phyloP scores from a whole-genome alignment of 805 yeast genomes.

The Yamadazyma paraphyllophila region DNA sequence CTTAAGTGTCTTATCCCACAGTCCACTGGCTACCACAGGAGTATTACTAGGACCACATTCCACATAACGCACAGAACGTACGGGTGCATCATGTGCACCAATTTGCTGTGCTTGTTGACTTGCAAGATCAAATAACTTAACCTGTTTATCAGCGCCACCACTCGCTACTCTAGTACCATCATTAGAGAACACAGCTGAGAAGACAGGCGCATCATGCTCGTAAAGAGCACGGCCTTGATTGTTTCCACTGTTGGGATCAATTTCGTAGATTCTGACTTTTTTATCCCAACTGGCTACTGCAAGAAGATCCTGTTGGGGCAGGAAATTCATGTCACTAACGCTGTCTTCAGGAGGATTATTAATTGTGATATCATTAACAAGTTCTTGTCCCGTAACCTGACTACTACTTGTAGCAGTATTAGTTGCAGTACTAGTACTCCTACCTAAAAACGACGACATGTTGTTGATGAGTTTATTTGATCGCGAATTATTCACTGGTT shows the following conservation, averaged over 20 bases:
- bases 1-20: slow-evolving; percentile 93
- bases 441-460: slow-evolving; percentile 34
- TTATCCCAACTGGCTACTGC: slow-evolving; percentile 93
- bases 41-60: slow-evolving; percentile 83
- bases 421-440: slow-evolving; percentile 16
- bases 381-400: slow-evolving; percentile 45
- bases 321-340: slow-evolving; percentile 76
- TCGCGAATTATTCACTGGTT: neutral
- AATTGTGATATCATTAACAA: slow-evolving; percentile 67
- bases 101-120: slow-evolving; percentile 80
- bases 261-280: slow-evolving; percentile 89
- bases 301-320: slow-evolving; percentile 79
- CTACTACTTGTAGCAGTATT: slow-evolving; percentile 12
- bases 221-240: slow-evolving; percentile 86
- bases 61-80: slow-evolving; percentile 69
- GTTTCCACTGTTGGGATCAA: slow-evolving; percentile 65
- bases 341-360: slow-evolving; percentile 91
- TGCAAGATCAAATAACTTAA: slow-evolving; percentile 76
- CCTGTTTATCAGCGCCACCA: slow-evolving; percentile 86
- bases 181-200: slow-evolving; percentile 74
- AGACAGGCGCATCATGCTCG: slow-evolving; percentile 87
- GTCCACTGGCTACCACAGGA: slow-evolving; percentile 82
- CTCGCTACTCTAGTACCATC: slow-evolving; percentile 88
- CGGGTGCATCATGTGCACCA: slow-evolving; percentile 84
- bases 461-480: neutral